Evolutionary conservation across 495 filamentous ascomycete genomes (phyloP).

Genomic region (Penicillium pancosmium): DNA sequence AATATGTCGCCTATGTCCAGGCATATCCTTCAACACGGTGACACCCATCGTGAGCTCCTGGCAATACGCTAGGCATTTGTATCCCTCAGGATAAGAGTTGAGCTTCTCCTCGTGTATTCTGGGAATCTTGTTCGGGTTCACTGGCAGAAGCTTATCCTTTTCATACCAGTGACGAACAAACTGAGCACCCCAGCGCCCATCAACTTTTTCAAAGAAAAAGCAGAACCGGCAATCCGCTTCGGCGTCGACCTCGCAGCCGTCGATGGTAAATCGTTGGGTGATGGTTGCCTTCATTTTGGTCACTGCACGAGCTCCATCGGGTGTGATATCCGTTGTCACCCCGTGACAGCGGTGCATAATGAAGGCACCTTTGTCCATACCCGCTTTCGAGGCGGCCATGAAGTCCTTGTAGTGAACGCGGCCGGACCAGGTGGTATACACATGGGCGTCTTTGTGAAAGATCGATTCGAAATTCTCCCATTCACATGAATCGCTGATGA

Average conservation of each 20-base stretch:
- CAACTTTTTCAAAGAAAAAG: slow-evolving; percentile 59
- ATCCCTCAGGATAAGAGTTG: slow-evolving; percentile 54
- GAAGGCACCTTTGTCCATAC: slow-evolving; percentile 63
- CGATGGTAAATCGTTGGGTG: slow-evolving; percentile 62
- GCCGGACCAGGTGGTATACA: slow-evolving; percentile 68
- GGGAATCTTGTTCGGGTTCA: slow-evolving; percentile 55
- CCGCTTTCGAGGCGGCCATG: slow-evolving; percentile 60
- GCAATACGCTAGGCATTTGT: slow-evolving; percentile 58
- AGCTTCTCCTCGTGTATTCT: slow-evolving; percentile 50
- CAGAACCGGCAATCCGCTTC: slow-evolving; percentile 66
- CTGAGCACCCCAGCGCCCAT: slow-evolving; percentile 55
- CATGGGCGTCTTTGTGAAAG: slow-evolving; percentile 58
- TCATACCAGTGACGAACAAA: slow-evolving; percentile 70
- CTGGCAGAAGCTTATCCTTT: slow-evolving; percentile 66
- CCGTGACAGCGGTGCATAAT: slow-evolving; percentile 71
- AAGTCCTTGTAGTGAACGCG: slow-evolving; percentile 56
- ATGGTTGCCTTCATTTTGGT: slow-evolving; percentile 74
- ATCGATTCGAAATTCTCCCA: slow-evolving; percentile 66
- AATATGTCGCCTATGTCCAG: slow-evolving; percentile 48
- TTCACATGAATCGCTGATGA: slow-evolving; percentile 56
- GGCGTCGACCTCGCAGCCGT: slow-evolving; percentile 56
- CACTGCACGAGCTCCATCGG: slow-evolving; percentile 53
- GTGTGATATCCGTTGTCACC: slow-evolving; percentile 56
- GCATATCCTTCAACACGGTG: slow-evolving; percentile 46
- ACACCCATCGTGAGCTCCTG: slow-evolving; percentile 50